Base-by-base conservation (phyloP, 148 eudicot genomes). In the Rhododendron molle region DNA sequence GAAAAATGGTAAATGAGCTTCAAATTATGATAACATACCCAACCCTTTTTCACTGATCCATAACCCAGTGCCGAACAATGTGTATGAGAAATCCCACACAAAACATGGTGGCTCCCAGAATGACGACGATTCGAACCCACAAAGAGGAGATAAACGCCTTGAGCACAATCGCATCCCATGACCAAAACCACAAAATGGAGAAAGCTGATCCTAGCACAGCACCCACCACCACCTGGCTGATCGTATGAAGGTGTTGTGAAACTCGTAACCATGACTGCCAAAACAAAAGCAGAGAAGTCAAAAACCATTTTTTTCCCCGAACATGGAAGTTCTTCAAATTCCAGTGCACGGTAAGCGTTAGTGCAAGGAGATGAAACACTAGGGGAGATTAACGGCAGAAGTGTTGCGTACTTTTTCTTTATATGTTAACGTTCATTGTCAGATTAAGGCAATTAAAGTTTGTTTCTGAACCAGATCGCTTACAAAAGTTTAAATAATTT, bases 181-280 rank as follows among this genome's bases (percentile, higher is more conserved):
- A 90, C 95, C 95, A 95, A 83, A 91, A 83, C 99, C 99, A 97
- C 28, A 92, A 81, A 23, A 89, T 71, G n/a, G 91, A 90, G 86
- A 97, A 93, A 34, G 82, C 74, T 21, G 89, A 90, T 49, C 99
- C 99, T 47, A 97, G 11, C 30, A 87, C 38, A 36, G 93, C 93
- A 60, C 99, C 98, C 84, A 95, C 98, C 10, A 76, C 85, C 77
- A 97, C 95, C 91, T 95, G 99, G 91, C 92, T 90, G 69, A 86
- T 76, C 0, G 96, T 93, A 60, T 97, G 99, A 67, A 90, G 86
- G 26, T 86, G 86, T 43, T 93, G 98, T 0, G 94, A 88, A 46
- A 97, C 94, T 87, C 99, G 91, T 81, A 97, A 90, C 98, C 98
- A 97, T 82, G 99, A 90, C 99, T 97, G 94, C 91, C 87, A 50